Conservation (phyloP, 129 eudicot species). For the Lactuca saligna region DNA sequence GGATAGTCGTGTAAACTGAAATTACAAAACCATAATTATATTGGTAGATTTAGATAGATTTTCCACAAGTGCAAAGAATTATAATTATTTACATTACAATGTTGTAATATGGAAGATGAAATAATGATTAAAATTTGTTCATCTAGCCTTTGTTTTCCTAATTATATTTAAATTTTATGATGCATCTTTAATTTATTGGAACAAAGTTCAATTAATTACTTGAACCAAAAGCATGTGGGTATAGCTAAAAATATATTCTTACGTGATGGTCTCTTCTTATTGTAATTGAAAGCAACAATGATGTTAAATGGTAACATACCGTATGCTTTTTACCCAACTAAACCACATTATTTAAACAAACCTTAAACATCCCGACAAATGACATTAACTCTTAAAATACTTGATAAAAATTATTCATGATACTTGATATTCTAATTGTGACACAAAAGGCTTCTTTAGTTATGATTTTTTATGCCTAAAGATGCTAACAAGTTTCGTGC, state of each 20-base stretch:
- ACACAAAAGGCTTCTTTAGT: background rate
- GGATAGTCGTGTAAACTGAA: too few relatives aligned
- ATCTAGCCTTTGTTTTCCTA: background rate
- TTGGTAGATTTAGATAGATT: too few relatives aligned
- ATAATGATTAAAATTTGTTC: too few relatives aligned
- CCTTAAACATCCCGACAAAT: background rate
- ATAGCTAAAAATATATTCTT: background rate
- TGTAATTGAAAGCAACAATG: background rate
- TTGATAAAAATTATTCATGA: background rate
- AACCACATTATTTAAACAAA: background rate
- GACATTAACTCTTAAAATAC: background rate
- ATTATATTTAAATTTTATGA: background rate
- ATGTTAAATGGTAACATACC: background rate
- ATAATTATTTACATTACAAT: too few relatives aligned
- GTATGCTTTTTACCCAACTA: background rate
- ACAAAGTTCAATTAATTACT: background rate
- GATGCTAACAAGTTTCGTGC: conserved; percentile 14
- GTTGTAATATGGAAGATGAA: too few relatives aligned
- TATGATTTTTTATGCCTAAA: background rate
- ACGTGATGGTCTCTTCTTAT: conserved; percentile 16
- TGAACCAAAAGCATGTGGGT: background rate
- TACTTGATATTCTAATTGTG: background rate
- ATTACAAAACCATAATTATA: too few relatives aligned
- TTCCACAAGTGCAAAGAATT: too few relatives aligned
- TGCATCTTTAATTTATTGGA: conserved; percentile 2